Base-by-base conservation (phyloP, 352 stramenopile species). In the Pythium aphanidermatum region DNA sequence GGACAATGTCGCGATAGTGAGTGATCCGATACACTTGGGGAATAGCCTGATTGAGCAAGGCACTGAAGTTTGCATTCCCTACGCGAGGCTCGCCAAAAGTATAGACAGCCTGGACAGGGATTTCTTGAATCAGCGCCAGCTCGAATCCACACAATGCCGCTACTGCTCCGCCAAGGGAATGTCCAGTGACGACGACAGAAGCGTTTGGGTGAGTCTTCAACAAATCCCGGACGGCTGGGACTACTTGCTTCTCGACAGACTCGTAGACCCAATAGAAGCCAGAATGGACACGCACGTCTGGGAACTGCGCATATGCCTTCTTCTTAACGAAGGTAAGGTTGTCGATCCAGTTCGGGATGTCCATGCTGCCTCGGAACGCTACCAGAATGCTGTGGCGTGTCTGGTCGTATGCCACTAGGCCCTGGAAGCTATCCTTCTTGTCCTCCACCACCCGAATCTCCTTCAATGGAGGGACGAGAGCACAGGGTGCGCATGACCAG, bases 281-380 rank as follows among this genome's bases (percentile, higher is more conserved):
- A 21, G 78, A 36, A 58, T 93, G 82, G 21, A 93, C 77, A 21
- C 58, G 44, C 2, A 84, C 82, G 10, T 63, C 46, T 2, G 79
- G 82, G 39, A 73, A 84, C n/a, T 75, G 14, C 5, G 42, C 2
- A 55, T 90, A 93, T 25, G 70, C 70, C 8, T 66, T 65, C 51
- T 62, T 76, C 60, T 93, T 88, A 44, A 86, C 50, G 38, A 92
- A 88, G 10, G 79, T 86, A 47, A 93, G 66, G 47, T 93, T 92
- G 51, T 91, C 73, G 48, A 93, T 63, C 82, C 82, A 93, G 49
- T 93, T 93, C 8, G 41, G 63, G 28, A 92, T 46, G 61, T 93
- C 75, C 65, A 90, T 92, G 40, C 74, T 89, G 20, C 82, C 82
- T 27, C 82, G 79, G 38, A 90, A 93, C 12, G 78, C 76, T n/a